A percentile compares a stretch with the other conserved stretches of the same genome.
Evolutionary conservation across 306 rosid species (phyloP).

Genomic region (Quercus suber): DNA sequence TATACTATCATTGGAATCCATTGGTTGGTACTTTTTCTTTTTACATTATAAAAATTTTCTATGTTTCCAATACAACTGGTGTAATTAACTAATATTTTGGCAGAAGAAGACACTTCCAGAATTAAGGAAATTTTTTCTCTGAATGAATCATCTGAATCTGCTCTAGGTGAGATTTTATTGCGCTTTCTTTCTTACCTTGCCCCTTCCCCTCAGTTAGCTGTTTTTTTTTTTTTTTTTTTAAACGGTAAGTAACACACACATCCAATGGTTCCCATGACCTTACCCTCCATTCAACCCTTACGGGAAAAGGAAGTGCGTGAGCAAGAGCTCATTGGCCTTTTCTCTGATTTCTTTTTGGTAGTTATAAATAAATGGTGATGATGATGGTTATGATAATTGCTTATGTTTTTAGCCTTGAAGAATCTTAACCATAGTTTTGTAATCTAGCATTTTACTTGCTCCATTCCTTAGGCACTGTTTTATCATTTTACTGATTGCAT

Average conservation of each 20-base stretch:
- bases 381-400: background rate
- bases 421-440: background rate
- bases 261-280: background rate
- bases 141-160: conserved; percentile 18
- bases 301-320: background rate
- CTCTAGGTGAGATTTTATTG: conserved; percentile 23
- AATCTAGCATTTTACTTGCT: background rate
- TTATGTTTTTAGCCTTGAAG: background rate
- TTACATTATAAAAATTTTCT: background rate
- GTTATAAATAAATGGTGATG: background rate
- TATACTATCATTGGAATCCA: conserved; percentile 30
- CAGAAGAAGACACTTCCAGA: conserved; percentile 26
- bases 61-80: background rate
- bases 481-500: background rate
- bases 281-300: background rate
- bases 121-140: conserved; percentile 23
- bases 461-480: background rate
- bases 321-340: background rate
- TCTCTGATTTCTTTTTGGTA: background rate
- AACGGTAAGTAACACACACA: background rate
- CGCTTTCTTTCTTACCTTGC: background rate
- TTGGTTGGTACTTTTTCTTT: conserved; percentile 47
- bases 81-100: conserved; percentile 20
- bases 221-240: background rate
- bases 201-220: background rate